phyloP scores from a whole-genome alignment of 257 asterid species.

The Solanum boliviense region DNA sequence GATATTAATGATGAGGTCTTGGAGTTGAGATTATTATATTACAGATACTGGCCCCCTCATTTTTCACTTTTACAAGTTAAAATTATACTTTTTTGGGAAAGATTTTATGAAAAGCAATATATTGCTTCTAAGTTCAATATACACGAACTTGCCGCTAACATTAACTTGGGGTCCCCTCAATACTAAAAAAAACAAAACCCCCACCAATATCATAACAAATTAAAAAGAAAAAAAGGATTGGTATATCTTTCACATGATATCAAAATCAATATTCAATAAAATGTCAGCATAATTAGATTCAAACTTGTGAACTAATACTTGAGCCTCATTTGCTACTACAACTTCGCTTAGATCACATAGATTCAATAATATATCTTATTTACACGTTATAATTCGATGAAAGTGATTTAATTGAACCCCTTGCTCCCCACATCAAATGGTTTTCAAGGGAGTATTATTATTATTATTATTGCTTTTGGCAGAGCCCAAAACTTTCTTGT shows the following conservation, averaged over 20 bases:
- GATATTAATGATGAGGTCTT: constrained; percentile 36
- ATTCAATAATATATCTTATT: not conserved
- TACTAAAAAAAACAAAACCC: not conserved
- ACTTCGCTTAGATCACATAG: not conserved
- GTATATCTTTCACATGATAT: not conserved
- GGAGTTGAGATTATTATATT: constrained; percentile 12
- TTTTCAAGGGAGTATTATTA: not conserved
- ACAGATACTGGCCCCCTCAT: constrained; percentile 19
- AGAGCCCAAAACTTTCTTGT: constrained; percentile 7
- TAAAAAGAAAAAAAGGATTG: not conserved
- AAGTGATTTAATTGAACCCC: not conserved
- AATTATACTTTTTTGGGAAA: constrained; percentile 10
- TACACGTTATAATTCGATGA: not conserved
- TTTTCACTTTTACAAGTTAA: constrained; percentile 14
- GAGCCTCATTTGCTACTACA: not conserved
- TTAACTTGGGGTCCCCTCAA: constrained; percentile 7
- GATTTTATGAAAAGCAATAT: constrained; percentile 10
- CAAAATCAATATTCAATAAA: not conserved
- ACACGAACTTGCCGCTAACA: not conserved
- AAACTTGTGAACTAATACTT: not conserved
- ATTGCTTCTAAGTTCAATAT: constrained; percentile 7
- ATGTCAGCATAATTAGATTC: no score
- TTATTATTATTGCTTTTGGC: not conserved
- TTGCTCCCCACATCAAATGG: not conserved
- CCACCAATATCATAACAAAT: not conserved